phyloP scores from a whole-genome alignment of 495 filamentous ascomycete species.

The Staphylotrichum longicolle region DNA sequence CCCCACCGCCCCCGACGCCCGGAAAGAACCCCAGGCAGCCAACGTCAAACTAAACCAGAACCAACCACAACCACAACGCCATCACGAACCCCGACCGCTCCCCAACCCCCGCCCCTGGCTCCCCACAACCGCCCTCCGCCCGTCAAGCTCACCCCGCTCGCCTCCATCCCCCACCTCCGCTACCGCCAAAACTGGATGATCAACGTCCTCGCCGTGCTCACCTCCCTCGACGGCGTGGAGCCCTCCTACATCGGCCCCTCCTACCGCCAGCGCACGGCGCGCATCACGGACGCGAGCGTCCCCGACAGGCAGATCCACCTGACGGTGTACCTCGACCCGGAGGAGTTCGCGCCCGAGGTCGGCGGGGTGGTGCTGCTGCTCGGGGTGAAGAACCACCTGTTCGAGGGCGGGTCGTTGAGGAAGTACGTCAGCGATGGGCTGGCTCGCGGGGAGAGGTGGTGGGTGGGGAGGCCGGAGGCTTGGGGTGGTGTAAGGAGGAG shows the following conservation, averaged over 20 bases:
- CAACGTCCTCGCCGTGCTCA: conserved; percentile 46
- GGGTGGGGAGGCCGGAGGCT: conserved; percentile 40
- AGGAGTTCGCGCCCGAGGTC: conserved; percentile 37
- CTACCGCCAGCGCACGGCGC: conserved; percentile 41
- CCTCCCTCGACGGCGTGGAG: conserved; percentile 40
- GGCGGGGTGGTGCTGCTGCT: conserved; percentile 45
- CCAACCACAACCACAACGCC: conserved; percentile 14
- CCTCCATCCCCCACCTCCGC: conserved; percentile 42
- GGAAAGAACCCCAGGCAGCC: conserved; percentile 14
- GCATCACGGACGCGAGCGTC: conserved; percentile 43
- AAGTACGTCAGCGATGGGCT: conserved; percentile 46
- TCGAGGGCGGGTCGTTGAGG: conserved; percentile 47
- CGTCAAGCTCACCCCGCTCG: conserved; percentile 43
- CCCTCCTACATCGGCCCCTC: conserved; percentile 39
- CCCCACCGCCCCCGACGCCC: not conserved
- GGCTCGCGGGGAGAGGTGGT: conserved; percentile 38
- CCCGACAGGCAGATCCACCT: conserved; percentile 41
- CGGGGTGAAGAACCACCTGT: conserved; percentile 49
- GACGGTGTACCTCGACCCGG: conserved; percentile 47
- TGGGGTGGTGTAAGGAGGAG: conserved; percentile 44
- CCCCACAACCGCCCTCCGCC: conserved; percentile 28
- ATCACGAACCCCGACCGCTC: conserved; percentile 17
- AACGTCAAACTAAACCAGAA: conserved; percentile 15
- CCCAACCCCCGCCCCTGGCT: conserved; percentile 24
- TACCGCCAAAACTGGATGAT: conserved; percentile 52